Conservation (phyloP, 2,329 filamentous ascomycete species). For the Ophiostoma ulmi region DNA sequence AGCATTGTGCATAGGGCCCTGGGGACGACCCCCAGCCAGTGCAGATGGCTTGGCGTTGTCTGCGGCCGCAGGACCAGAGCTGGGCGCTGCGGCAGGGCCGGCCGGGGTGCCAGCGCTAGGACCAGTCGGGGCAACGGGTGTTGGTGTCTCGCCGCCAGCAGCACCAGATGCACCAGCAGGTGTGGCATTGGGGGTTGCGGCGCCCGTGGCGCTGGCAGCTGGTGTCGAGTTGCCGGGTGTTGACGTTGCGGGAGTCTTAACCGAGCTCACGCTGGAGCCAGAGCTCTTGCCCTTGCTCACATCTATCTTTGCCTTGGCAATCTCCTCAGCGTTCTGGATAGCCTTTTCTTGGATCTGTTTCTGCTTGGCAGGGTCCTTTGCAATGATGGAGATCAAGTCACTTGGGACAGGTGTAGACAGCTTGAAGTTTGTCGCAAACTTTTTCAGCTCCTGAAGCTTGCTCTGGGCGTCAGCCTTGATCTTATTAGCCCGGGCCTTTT, state of each 20-base stretch:
- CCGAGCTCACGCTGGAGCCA: slow-evolving; percentile 12
- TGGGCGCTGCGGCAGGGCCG: not conserved
- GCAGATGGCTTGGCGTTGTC: slow-evolving; percentile 2
- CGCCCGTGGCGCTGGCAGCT: not conserved
- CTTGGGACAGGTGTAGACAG: slow-evolving; percentile 85
- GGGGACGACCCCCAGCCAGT: not conserved
- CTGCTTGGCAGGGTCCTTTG: slow-evolving; percentile 94
- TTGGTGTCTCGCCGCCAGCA: not conserved
- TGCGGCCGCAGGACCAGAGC: slow-evolving; percentile 14
- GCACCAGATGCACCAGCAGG: not conserved
- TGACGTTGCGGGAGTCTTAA: not conserved
- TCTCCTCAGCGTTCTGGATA: slow-evolving; percentile 65
- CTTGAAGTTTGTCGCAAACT: slow-evolving; percentile 92
- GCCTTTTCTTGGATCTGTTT: slow-evolving; percentile 88
- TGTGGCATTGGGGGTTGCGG: not conserved
- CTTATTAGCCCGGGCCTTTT: slow-evolving; percentile 54
- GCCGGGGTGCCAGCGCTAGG: not conserved
- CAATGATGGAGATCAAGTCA: slow-evolving; percentile 89
- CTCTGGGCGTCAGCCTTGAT: slow-evolving; percentile 75
- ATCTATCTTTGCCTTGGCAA: slow-evolving; percentile 43
- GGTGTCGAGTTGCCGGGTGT: not conserved
- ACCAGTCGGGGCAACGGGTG: not conserved
- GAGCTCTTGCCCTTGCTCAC: slow-evolving; percentile 15
- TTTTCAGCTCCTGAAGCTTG: slow-evolving; percentile 90
- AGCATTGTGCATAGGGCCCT: slow-evolving; percentile 17